These are phyloP conservation scores for Gliomastix tumulicola DNA, from an alignment of 2,329 filamentous ascomycete genomes.

Conservation along the genomic window DNA sequence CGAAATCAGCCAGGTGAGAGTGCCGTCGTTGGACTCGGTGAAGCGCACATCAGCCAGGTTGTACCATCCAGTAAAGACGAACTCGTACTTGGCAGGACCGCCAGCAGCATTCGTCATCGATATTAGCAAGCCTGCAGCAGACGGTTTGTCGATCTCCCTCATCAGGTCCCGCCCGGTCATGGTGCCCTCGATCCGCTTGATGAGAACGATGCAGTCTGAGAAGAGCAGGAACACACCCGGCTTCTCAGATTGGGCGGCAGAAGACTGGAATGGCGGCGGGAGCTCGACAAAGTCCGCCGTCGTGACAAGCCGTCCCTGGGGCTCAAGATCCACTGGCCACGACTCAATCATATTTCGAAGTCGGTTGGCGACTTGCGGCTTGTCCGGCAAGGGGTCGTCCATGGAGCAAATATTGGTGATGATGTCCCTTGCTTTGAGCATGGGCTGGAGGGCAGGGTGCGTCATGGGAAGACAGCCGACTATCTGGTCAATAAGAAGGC, in stretches of 20 bases:
- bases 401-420: constrained; percentile 96
- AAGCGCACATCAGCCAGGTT: constrained; percentile 64
- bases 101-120: constrained; percentile 58
- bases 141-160: constrained; percentile 79
- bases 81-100: constrained; percentile 58
- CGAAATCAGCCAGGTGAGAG: constrained; percentile 61
- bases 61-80: constrained; percentile 70
- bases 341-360: constrained; percentile 69
- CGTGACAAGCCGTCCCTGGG: constrained; percentile 71
- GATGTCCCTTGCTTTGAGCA: constrained; percentile 86
- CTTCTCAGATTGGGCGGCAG: constrained; percentile 33
- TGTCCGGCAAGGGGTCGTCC: constrained; percentile 64
- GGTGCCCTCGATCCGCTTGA: constrained; percentile 61
- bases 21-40: constrained; percentile 61
- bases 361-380: constrained; percentile 66
- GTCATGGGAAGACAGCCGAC: constrained; percentile 76
- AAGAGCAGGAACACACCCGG: constrained; percentile 77
- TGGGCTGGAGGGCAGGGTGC: constrained; percentile 74
- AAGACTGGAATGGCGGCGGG: constrained; percentile 58
- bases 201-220: constrained; percentile 69
- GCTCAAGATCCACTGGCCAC: constrained; percentile 68
- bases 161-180: constrained; percentile 70
- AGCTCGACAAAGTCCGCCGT: constrained; percentile 77
- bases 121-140: constrained; percentile 53
- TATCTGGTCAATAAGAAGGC: constrained; percentile 93